A percentile compares a stretch with the other conserved stretches of the same genome.
Evolutionary conservation across 2,329 filamentous ascomycete genomes (phyloP).

Genomic region (Colletotrichum lini): DNA sequence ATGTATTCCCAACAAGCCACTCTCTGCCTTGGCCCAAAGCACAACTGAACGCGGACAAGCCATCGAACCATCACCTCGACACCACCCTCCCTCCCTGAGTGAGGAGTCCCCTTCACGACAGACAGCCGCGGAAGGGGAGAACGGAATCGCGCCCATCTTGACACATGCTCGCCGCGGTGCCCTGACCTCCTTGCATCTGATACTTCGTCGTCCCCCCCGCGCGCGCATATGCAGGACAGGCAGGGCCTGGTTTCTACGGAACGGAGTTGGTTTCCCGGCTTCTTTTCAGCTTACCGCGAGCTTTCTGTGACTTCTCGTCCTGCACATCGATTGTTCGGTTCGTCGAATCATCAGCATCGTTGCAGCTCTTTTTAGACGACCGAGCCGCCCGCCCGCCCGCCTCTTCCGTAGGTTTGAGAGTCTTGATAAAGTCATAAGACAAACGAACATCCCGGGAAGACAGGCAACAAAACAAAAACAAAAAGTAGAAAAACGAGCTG

Average conservation of each 20-base stretch:
- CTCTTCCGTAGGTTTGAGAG: neutral
- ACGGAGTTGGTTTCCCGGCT: too few relatives aligned
- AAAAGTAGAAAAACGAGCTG: conserved; percentile 4
- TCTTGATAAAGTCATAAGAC: too few relatives aligned
- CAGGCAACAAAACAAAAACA: neutral
- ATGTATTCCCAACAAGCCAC: too few relatives aligned
- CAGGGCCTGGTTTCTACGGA: too few relatives aligned
- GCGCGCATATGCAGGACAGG: conserved; percentile 1
- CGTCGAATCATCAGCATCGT: conserved; percentile 1
- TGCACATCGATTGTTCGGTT: too few relatives aligned
- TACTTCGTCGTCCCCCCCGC: neutral
- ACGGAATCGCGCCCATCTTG: conserved; percentile 22
- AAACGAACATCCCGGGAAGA: too few relatives aligned
- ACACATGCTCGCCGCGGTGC: conserved; percentile 23
- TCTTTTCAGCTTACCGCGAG: neutral
- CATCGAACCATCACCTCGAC: neutral
- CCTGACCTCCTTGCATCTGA: conserved; percentile 19
- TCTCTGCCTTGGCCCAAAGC: neutral
- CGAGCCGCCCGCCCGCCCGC: neutral
- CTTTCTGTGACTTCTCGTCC: neutral
- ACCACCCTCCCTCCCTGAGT: conserved; percentile 1
- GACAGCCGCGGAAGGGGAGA: conserved; percentile 18
- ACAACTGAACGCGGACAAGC: neutral
- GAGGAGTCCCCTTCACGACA: too few relatives aligned
- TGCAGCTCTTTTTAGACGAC: conserved; percentile 28